phyloP scores from a whole-genome alignment of 306 rosid genomes.

The Quercus wislizeni region DNA sequence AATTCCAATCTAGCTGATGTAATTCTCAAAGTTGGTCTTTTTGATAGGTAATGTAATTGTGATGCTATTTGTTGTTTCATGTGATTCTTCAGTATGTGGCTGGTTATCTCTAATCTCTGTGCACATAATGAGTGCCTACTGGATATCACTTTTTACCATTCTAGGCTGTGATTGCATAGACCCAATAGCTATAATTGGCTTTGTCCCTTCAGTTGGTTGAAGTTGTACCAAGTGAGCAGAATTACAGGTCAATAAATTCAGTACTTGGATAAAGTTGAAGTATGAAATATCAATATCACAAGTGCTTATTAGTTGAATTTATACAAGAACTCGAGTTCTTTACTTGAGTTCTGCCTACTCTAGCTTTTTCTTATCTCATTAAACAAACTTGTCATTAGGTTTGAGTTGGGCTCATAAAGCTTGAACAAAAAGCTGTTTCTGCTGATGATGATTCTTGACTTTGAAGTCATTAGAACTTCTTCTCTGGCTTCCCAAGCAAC shows the following conservation, averaged over 20 bases:
- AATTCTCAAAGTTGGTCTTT: slow-evolving; percentile 96
- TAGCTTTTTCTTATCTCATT: background rate
- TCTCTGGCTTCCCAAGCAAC: slow-evolving; percentile 5
- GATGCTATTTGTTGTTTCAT: background rate
- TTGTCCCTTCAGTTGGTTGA: background rate
- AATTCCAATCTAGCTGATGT: slow-evolving; percentile 92
- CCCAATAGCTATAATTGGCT: background rate
- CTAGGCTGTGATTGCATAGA: background rate
- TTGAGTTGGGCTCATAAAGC: background rate
- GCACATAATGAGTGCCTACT: background rate
- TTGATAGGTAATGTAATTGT: slow-evolving; percentile 70
- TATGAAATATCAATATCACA: background rate
- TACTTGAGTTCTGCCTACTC: background rate
- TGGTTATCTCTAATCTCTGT: background rate
- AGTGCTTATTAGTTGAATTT: background rate
- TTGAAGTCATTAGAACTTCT: slow-evolving; percentile 1
- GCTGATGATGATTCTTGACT: background rate
- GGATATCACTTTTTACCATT: background rate
- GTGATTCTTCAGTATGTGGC: background rate
- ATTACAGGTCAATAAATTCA: background rate
- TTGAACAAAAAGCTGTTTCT: slow-evolving; percentile 1
- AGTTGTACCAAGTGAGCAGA: background rate
- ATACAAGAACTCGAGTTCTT: background rate
- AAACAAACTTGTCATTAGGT: background rate
- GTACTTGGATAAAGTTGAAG: background rate